Evolutionary conservation across 2,329 filamentous ascomycete genomes (phyloP).

Genomic region (Volutella citrinella): DNA sequence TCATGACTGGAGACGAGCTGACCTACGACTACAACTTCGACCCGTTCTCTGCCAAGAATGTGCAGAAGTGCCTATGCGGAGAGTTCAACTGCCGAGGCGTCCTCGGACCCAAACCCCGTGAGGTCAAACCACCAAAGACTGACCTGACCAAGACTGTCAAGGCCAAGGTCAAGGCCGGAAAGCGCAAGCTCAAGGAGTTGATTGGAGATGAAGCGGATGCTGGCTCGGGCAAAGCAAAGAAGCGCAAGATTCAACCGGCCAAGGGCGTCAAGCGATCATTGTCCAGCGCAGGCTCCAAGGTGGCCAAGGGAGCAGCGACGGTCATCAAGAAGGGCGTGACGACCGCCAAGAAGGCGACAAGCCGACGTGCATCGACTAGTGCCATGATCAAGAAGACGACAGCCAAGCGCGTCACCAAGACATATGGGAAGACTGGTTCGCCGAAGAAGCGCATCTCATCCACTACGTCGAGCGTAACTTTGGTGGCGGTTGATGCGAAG

Average conservation of each 20-base stretch:
- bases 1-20: conserved; percentile 92
- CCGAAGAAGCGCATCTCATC: conserved; percentile 19
- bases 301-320: conserved; percentile 34
- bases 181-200: conserved; percentile 56
- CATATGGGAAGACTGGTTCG: conserved; percentile 23
- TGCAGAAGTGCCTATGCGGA: conserved; percentile 64
- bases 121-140: conserved; percentile 49
- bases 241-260: conserved; percentile 36
- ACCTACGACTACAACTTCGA: conserved; percentile 88
- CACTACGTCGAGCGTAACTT: conserved; percentile 18
- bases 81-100: conserved; percentile 62
- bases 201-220: conserved; percentile 39
- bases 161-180: conserved; percentile 44
- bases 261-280: conserved; percentile 34
- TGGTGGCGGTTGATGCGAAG: conserved; percentile 10
- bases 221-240: conserved; percentile 46
- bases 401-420: conserved; percentile 27
- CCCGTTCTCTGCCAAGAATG: conserved; percentile 66
- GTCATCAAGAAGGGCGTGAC: conserved; percentile 34
- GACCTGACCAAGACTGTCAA: conserved; percentile 38
- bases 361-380: conserved; percentile 24
- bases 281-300: conserved; percentile 33
- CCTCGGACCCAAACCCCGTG: conserved; percentile 59
- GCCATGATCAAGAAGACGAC: conserved; percentile 27
- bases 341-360: conserved; percentile 26